Evolutionary conservation across 2,329 filamentous ascomycete species (phyloP).

Genomic region (Trichoderma endophyticum): DNA sequence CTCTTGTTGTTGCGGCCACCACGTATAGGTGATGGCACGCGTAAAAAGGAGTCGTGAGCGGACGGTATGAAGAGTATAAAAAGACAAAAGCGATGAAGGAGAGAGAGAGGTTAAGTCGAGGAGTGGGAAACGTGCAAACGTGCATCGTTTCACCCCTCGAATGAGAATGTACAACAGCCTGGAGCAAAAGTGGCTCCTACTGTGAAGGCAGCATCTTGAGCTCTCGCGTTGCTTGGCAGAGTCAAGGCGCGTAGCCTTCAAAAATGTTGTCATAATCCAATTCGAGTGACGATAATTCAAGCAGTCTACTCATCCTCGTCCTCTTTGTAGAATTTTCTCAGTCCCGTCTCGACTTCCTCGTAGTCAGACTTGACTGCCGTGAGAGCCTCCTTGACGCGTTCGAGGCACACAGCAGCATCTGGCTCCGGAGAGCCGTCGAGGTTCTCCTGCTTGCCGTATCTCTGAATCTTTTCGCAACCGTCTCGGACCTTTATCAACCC

Average conservation of each 20-base stretch:
- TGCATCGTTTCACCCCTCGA: not conserved
- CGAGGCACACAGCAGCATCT: slow-evolving; percentile 65
- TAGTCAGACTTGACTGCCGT: slow-evolving; percentile 73
- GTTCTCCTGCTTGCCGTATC: slow-evolving; percentile 81
- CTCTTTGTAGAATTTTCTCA: slow-evolving; percentile 62
- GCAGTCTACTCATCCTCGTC: slow-evolving; percentile 19
- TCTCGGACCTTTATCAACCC: slow-evolving; percentile 89
- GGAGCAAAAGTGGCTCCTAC: not conserved
- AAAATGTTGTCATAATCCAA: not conserved
- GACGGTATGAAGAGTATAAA: not conserved
- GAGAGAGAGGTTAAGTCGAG: not conserved
- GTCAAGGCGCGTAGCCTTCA: not conserved
- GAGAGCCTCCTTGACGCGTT: slow-evolving; percentile 68
- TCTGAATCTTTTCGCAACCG: slow-evolving; percentile 93
- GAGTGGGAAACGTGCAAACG: not conserved
- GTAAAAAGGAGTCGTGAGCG: not conserved
- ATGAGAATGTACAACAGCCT: not conserved
- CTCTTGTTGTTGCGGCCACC: not conserved
- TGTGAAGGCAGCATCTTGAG: not conserved
- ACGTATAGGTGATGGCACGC: not conserved
- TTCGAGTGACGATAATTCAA: not conserved
- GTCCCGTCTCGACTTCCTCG: slow-evolving; percentile 63
- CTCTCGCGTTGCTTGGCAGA: not conserved
- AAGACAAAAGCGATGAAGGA: not conserved
- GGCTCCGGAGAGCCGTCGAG: slow-evolving; percentile 66